phyloP scores from a whole-genome alignment of 176 grass and related monocot genomes.

The Aechmea fasciata region DNA sequence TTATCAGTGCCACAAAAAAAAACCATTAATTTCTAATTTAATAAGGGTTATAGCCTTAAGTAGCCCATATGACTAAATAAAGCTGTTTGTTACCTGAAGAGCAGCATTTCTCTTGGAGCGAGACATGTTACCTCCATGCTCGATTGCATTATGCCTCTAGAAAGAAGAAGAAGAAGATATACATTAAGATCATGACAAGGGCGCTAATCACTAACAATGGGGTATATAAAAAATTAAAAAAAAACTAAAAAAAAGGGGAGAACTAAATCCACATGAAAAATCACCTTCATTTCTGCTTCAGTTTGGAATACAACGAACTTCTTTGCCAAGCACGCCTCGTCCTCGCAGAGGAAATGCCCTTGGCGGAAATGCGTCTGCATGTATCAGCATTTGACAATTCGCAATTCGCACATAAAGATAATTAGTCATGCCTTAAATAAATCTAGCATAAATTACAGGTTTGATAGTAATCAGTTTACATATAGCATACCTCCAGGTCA shows the following conservation, averaged over 20 bases:
- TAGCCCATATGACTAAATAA: slow-evolving; percentile 1
- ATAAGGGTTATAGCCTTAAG: too few species aligned
- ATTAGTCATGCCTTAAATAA: background rate
- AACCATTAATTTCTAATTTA: too few species aligned
- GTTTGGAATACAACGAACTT: slow-evolving; percentile 84
- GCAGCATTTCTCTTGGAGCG: slow-evolving; percentile 89
- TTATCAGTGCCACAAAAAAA: too few species aligned
- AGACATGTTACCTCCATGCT: slow-evolving; percentile 79
- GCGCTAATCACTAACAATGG: background rate
- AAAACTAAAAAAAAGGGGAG: background rate
- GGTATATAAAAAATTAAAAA: background rate
- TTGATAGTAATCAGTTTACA: background rate
- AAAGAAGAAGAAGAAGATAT: slow-evolving; percentile 20
- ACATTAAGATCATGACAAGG: background rate
- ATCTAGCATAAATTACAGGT: background rate
- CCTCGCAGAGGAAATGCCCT: slow-evolving; percentile 92
- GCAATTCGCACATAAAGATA: slow-evolving; percentile 3
- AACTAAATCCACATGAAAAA: slow-evolving; percentile 10
- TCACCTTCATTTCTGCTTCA: slow-evolving; percentile 72
- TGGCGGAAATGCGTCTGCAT: slow-evolving; percentile 75
- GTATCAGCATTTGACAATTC: slow-evolving; percentile 15
- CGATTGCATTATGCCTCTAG: slow-evolving; percentile 91
- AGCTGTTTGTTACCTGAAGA: slow-evolving; percentile 43
- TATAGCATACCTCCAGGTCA: slow-evolving; percentile 69
- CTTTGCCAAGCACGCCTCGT: slow-evolving; percentile 64